Base-by-base conservation (phyloP, 352 stramenopile genomes). In the Blastocystis sp. region DNA sequence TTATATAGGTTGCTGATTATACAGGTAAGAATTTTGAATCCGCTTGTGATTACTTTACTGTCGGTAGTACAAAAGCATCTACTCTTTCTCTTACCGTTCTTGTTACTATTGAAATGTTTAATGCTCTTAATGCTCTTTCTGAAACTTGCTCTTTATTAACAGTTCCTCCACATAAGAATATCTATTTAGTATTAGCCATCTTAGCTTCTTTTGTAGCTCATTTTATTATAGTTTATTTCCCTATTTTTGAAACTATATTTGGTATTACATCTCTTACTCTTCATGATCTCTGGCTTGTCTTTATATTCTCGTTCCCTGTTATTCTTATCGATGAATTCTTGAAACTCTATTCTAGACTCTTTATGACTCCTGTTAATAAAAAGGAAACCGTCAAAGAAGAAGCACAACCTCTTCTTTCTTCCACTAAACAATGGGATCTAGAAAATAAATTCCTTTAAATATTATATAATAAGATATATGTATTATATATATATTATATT, bases 41-140 rank as follows among this genome's bases (percentile, higher is more conserved):
- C 5, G 34, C 47, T 4, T 58, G 82, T 73, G 75, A 76, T 23
- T 91, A 90, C 77, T 92, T 91, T 68, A 85, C 80, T 41, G 78
- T 86, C 11, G 82, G 81, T 62, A 91, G 90, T 70, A 75, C 80
- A 55, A 80, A 79, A 58, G 81, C 84, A 28, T 91, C 81, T 64
- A 93, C 84, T 25, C 71, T 94, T n/a, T 90, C 81, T 56, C 72
- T 94, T 6, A 88, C 80, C 31, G 82, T 92, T 24, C 67, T 94
- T 47, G 83, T 94, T 21, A 78, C 80, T 1, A 91, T 92, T 52
- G 84, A 94, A 70, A 92, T 94, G 83, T 82, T 94, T 65, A 92
- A 93, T 65, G 82, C 82, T 3, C 59, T 94, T 39, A 94, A 92
- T 73, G 84, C 84, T 86, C 76, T 71, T 9, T 58, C 47, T 5